A percentile compares a stretch with the other conserved stretches of the same genome.
These are phyloP conservation scores for Breviolum minutum DNA, from an alignment of 73 alveolate species.

Conservation along the genomic window DNA sequence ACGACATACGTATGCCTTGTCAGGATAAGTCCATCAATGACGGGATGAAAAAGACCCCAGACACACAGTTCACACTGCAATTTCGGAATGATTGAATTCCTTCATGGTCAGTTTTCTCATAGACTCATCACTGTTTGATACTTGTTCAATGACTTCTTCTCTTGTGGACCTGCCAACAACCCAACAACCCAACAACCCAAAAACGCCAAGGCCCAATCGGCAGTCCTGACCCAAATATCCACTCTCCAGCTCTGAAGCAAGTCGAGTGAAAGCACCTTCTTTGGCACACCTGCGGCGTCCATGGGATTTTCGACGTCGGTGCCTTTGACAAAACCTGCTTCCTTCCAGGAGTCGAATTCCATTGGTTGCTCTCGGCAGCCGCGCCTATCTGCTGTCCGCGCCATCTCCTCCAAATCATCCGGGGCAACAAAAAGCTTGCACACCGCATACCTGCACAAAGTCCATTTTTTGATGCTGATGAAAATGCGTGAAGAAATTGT, in stretches of 20 bases:
- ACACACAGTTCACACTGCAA: too few relatives aligned
- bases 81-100: too few relatives aligned
- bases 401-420: slow-evolving; percentile 82
- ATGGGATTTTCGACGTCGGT: not conserved
- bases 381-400: slow-evolving; percentile 69
- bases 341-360: too few relatives aligned
- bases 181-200: too few relatives aligned
- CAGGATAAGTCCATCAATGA: not conserved
- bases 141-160: too few relatives aligned
- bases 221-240: slow-evolving; percentile 83
- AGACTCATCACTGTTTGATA: too few relatives aligned
- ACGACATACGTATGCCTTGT: too few relatives aligned
- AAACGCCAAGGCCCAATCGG: not conserved
- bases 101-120: too few relatives aligned
- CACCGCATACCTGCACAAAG: slow-evolving; percentile 37
- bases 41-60: not conserved
- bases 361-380: not conserved
- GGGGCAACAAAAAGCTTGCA: slow-evolving; percentile 81
- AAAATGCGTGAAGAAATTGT: too few relatives aligned
- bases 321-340: too few relatives aligned
- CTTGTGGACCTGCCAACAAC: too few relatives aligned
- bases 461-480: not conserved
- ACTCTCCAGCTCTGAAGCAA: slow-evolving; percentile 56
- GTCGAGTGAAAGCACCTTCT: slow-evolving; percentile 77
- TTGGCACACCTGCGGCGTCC: slow-evolving; percentile 42